Evolutionary conservation across 352 stramenopile species (phyloP), one percentile per base, ranked within the genome.

Genomic region (Globisporangium heterothallicum): DNA sequence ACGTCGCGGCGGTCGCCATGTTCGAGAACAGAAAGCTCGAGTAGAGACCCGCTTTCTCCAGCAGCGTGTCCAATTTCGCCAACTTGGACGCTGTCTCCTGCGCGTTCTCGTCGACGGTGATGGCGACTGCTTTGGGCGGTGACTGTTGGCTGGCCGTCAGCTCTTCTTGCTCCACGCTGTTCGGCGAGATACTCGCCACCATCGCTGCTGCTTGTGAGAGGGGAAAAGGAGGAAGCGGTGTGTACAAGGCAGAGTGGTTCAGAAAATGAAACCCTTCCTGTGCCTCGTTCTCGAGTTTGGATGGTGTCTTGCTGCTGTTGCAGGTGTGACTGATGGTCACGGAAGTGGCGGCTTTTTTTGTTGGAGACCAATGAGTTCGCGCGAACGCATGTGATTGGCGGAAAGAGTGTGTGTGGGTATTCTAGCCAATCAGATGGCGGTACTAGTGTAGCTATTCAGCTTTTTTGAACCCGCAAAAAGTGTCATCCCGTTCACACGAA

Each of bases 11-110:
- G 19, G 63, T 85, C 30, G 75, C 72, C 80, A 92, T 92, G 63
- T 93, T 93, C 63, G 81, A 88, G 52, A 91, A 86, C 2, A 93
- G 59, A 43, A 94, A 94, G 49, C 77, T 92, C 42, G 82, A 92
- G 68, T 92, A 94, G 32, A 93, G 61, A 22, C 81, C 84, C 4
- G 86, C 86, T 44, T 96, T 96, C 54, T 92, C 82, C 63, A 96
- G 68, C 35, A 96, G 60, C 8, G 47, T 86, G 66, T 96, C 86
- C 24, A 96, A 74, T 72, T 96, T 94, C 21, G 74, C 58, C 14
- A 92, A 66, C 43, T 84, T 86, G 45, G 61, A 63, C 42, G 56
- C 88, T 66, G 61, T 87, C 71, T 69, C 78, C 49, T 70, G 55
- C 40, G 43, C 45, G 19, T 68, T 32, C 19, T 70, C 59, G 34